Conservation (phyloP, 352 stramenopile genomes). For the Detonula confervacea region DNA sequence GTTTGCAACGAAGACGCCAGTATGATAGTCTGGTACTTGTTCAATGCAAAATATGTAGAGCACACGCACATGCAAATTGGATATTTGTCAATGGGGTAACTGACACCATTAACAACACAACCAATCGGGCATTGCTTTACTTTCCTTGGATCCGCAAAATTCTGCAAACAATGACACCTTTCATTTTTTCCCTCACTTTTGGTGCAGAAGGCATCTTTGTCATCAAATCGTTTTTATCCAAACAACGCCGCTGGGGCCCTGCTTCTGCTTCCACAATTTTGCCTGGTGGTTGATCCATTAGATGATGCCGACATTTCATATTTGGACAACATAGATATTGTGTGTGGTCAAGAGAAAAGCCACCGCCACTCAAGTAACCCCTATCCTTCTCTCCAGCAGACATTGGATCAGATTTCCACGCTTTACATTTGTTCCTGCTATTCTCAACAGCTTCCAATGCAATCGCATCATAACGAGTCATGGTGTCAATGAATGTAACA, state of each 20-base stretch:
- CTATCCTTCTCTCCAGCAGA: not conserved
- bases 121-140: not conserved
- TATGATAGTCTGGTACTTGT: not conserved
- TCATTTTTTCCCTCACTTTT: too few relatives aligned
- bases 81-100: constrained; percentile 8
- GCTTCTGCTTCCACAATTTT: too few relatives aligned
- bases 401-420: constrained; percentile 15
- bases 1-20: constrained; percentile 5
- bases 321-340: constrained; percentile 14
- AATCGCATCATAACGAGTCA: not conserved
- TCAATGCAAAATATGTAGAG: not conserved
- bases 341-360: not conserved
- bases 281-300: constrained; percentile 12
- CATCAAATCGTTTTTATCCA: too few relatives aligned
- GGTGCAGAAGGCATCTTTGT: too few relatives aligned
- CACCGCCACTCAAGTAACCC: constrained; percentile 2
- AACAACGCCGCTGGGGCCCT: too few relatives aligned
- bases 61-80: constrained; percentile 12
- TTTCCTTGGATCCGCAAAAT: not conserved
- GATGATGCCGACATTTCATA: not conserved
- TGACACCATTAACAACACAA: not conserved
- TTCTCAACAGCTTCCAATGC: not conserved
- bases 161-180: constrained; percentile 9
- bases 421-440: constrained; percentile 5
- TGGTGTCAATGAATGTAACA: not conserved